phyloP scores from a whole-genome alignment of 345 rosid genomes.

The Orychophragmus violaceus region DNA sequence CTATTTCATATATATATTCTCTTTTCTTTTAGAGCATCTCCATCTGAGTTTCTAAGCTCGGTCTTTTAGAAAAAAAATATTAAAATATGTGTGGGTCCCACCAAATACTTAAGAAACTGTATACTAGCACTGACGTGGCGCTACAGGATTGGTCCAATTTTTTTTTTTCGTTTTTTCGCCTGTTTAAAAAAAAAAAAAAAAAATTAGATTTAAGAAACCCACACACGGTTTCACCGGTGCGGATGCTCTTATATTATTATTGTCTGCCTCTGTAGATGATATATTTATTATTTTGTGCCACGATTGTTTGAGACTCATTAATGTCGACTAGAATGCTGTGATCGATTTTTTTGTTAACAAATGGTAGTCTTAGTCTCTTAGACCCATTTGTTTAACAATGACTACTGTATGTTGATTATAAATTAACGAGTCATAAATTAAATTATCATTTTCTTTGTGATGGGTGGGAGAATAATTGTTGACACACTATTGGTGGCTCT shows the following conservation, averaged over 20 bases:
- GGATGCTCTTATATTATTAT: no score
- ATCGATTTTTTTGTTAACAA: background rate
- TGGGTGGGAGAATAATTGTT: constrained; percentile 31
- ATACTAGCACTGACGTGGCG: no score
- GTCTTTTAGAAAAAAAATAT: no score
- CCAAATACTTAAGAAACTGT: no score
- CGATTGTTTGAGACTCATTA: background rate
- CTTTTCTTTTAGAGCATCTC: background rate
- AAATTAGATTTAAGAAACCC: no score
- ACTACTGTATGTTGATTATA: background rate
- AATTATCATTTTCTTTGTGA: background rate
- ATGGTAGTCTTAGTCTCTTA: background rate
- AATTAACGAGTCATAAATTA: constrained; percentile 1
- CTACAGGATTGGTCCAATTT: no score
- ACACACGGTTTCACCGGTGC: no score
- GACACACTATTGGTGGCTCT: constrained; percentile 25
- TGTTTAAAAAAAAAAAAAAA: no score
- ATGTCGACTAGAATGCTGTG: background rate
- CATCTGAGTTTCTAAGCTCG: no score
- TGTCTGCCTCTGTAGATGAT: background rate
- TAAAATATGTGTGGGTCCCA: no score
- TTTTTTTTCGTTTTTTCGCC: no score
- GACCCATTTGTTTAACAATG: background rate
- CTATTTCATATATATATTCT: background rate
- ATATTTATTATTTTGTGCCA: background rate